phyloP scores from a whole-genome alignment of 768 basidiomycete genomes.

The Udeniomyces megalosporus region DNA sequence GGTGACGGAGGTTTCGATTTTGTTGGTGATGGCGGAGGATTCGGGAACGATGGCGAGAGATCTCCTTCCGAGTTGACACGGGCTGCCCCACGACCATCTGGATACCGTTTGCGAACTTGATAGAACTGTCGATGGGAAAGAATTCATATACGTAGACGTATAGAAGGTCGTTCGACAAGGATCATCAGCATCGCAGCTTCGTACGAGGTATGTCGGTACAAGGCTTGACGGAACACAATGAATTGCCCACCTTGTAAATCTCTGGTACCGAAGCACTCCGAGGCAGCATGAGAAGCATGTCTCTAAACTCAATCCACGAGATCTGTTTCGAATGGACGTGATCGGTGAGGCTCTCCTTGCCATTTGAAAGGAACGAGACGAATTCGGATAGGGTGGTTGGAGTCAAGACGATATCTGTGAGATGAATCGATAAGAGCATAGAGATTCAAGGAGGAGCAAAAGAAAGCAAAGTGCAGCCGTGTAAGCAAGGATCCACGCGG shows the following conservation, averaged over 20 bases:
- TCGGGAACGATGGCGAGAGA: conserved; percentile 28
- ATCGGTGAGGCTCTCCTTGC: conserved; percentile 30
- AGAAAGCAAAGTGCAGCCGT: not conserved
- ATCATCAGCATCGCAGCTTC: conserved; percentile 20
- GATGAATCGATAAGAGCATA: not conserved
- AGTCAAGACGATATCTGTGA: conserved; percentile 53
- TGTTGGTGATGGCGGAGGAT: conserved; percentile 23
- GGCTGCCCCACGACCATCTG: conserved; percentile 57
- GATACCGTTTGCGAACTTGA: conserved; percentile 28
- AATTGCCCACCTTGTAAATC: conserved; percentile 42
- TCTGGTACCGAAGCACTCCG: conserved; percentile 63
- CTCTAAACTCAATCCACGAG: conserved; percentile 70
- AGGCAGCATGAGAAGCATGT: conserved; percentile 75
- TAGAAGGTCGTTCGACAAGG: not conserved
- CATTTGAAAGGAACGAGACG: conserved; percentile 49
- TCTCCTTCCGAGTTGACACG: conserved; percentile 81
- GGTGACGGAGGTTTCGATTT: conserved; percentile 13
- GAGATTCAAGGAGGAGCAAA: no score
- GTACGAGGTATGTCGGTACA: conserved; percentile 45
- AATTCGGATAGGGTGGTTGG: conserved; percentile 61
- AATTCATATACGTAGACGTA: not conserved
- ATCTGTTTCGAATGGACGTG: conserved; percentile 30
- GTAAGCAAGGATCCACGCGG: no score
- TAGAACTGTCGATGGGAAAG: conserved; percentile 17
- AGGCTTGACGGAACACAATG: conserved; percentile 54